Conservation (phyloP, 495 filamentous ascomycete species). For the Hypoxylon rickii region DNA sequence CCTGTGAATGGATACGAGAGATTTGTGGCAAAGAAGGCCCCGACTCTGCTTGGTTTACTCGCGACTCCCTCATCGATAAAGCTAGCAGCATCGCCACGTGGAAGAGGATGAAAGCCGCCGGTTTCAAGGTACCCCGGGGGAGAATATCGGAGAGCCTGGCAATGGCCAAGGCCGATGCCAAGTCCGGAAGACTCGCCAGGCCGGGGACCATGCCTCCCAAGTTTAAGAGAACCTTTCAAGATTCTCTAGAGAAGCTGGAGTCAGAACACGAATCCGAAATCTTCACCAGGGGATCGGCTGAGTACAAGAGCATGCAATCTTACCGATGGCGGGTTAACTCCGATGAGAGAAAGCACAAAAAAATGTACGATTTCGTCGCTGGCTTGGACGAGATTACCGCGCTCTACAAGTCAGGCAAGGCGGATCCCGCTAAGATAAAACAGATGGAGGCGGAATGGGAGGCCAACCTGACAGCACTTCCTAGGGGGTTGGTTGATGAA, state of each 20-base stretch:
- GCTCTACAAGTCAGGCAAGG: slow-evolving; percentile 19
- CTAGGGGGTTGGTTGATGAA: slow-evolving; percentile 23
- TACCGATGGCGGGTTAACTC: slow-evolving; percentile 37
- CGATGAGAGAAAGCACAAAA: slow-evolving; percentile 17
- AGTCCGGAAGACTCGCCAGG: background rate
- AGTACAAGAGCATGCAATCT: slow-evolving; percentile 16
- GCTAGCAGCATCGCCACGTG: slow-evolving; percentile 34
- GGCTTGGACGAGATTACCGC: slow-evolving; percentile 24
- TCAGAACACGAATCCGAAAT: slow-evolving; percentile 13
- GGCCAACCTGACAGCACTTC: slow-evolving; percentile 2
- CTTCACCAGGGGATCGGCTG: slow-evolving; percentile 30
- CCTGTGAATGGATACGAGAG: slow-evolving; percentile 53
- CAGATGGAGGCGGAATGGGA: slow-evolving; percentile 28
- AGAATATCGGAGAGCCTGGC: slow-evolving; percentile 40
- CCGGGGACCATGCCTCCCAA: slow-evolving; percentile 27
- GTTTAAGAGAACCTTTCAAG: slow-evolving; percentile 38
- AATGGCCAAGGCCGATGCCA: slow-evolving; percentile 28
- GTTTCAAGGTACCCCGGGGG: slow-evolving; percentile 31
- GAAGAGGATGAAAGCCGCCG: slow-evolving; percentile 43
- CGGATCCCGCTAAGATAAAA: slow-evolving; percentile 6
- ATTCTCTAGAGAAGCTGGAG: slow-evolving; percentile 41
- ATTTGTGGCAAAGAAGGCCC: slow-evolving; percentile 41
- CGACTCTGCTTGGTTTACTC: slow-evolving; percentile 18
- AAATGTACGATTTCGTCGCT: slow-evolving; percentile 33
- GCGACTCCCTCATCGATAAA: slow-evolving; percentile 42